phyloP scores from a whole-genome alignment of 106 monocot species.

The Dioscorea zingiberensis region DNA sequence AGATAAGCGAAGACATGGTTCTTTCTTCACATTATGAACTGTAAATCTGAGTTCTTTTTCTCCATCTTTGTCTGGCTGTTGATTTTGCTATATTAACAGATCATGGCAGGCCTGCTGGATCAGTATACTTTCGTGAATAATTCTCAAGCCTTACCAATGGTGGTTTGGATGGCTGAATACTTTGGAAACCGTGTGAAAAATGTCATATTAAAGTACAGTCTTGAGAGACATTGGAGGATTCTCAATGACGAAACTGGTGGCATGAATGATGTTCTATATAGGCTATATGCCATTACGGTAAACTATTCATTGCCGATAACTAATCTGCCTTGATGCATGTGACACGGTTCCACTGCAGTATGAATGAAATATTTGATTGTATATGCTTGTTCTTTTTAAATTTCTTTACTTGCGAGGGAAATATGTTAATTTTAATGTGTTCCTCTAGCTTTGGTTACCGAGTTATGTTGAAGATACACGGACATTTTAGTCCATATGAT shows the following conservation, averaged over 20 bases:
- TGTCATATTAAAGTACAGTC: constrained; percentile 77
- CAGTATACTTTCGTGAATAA: constrained; percentile 63
- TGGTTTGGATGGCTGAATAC: constrained; percentile 91
- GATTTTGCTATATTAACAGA: constrained; percentile 33
- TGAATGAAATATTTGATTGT: too few species aligned
- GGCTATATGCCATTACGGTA: constrained; percentile 79
- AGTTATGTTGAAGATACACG: too few species aligned
- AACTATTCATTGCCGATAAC: background rate
- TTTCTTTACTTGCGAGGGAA: too few species aligned
- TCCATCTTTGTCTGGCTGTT: too few species aligned
- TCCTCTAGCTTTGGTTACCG: too few species aligned
- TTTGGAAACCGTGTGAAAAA: constrained; percentile 83
- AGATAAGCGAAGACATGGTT: too few species aligned
- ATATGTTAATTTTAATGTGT: too few species aligned
- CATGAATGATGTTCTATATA: constrained; percentile 98
- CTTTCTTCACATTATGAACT: background rate
- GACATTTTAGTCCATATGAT: too few species aligned
- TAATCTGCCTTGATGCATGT: too few species aligned
- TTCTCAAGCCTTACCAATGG: constrained; percentile 63
- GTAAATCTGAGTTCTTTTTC: background rate
- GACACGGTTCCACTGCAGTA: too few species aligned
- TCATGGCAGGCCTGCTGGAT: constrained; percentile 91
- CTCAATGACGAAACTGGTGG: constrained; percentile 99
- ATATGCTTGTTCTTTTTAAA: too few species aligned
- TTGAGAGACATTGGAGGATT: constrained; percentile 87